These are phyloP conservation scores for Hericium erinaceus DNA, from an alignment of 768 basidiomycete genomes.

Conservation along the genomic window DNA sequence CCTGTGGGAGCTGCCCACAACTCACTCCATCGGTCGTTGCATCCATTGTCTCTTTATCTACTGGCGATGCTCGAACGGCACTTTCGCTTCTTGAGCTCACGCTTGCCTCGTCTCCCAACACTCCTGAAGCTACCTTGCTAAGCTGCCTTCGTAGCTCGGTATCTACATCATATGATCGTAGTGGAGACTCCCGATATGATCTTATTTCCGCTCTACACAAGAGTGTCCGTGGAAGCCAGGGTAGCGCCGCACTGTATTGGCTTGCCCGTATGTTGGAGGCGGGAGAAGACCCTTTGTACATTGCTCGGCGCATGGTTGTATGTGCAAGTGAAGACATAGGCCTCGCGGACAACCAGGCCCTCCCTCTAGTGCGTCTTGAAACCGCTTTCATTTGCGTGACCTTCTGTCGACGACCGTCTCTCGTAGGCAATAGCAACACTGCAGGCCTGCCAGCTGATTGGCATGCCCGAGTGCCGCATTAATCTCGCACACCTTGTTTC, in stretches of 20 bases:
- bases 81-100: conserved; percentile 70
- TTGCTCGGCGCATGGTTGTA: conserved; percentile 66
- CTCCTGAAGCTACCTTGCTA: conserved; percentile 42
- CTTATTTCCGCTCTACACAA: conserved; percentile 85
- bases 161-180: conserved; percentile 61
- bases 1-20: conserved; percentile 21
- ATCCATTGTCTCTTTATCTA: conserved; percentile 43
- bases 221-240: conserved; percentile 67
- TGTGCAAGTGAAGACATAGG: conserved; percentile 85
- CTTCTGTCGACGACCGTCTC: background rate
- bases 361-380: conserved; percentile 50
- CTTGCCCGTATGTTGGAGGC: conserved; percentile 74
- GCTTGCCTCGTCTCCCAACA: conserved; percentile 32
- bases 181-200: conserved; percentile 70
- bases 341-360: conserved; percentile 65
- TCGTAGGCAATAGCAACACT: conserved; percentile 50
- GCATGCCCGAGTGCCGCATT: conserved; percentile 80
- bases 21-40: conserved; percentile 38
- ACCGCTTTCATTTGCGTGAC: background rate
- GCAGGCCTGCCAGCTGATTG: conserved; percentile 57
- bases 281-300: conserved; percentile 75
- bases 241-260: conserved; percentile 80
- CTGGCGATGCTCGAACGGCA: conserved; percentile 71
- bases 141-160: conserved; percentile 51
- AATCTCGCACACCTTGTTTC: conserved; percentile 70